Evolutionary conservation across 768 basidiomycete species (phyloP).

Genomic region (Epithele typhae): DNA sequence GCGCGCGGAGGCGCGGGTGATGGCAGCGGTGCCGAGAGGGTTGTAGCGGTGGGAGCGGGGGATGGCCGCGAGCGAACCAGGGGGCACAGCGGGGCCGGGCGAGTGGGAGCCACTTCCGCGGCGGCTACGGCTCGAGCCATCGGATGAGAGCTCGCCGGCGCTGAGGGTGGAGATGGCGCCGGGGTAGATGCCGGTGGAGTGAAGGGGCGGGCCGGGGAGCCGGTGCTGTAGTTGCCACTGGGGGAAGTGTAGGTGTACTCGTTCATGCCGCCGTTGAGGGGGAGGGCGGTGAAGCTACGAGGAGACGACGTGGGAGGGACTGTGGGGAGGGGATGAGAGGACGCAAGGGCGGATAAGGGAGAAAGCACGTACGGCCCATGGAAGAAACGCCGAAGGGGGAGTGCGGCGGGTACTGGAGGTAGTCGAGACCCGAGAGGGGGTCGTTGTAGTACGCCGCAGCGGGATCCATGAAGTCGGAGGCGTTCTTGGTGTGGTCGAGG

Average conservation of each 20-base stretch:
- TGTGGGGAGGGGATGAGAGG: conserved; percentile 22
- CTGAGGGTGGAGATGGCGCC: conserved; percentile 70
- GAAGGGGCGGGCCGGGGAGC: conserved; percentile 56
- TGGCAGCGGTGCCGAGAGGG: conserved; percentile 50
- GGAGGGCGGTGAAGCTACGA: conserved; percentile 58
- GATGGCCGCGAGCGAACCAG: conserved; percentile 50
- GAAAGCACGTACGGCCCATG: conserved; percentile 53
- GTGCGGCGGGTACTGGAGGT: conserved; percentile 71
- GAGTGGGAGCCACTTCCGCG: conserved; percentile 65
- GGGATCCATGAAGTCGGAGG: conserved; percentile 47
- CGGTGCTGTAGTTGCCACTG: conserved; percentile 47
- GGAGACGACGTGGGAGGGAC: conserved; percentile 54
- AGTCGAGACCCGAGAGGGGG: conserved; percentile 43
- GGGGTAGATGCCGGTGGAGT: conserved; percentile 66
- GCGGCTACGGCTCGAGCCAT: conserved; percentile 61
- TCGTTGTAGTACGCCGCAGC: conserved; percentile 36
- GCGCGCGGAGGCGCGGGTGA: conserved; percentile 48
- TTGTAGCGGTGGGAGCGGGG: conserved; percentile 79
- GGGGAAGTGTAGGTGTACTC: conserved; percentile 55
- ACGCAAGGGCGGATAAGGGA: conserved; percentile 8
- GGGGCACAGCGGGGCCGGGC: conserved; percentile 42
- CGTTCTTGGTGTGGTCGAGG: conserved; percentile 44
- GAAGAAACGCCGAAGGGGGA: conserved; percentile 55
- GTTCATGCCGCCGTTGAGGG: conserved; percentile 50
- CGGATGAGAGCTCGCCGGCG: conserved; percentile 71